These are phyloP conservation scores for Phyllosticta paracitricarpa DNA, from an alignment of 2,329 filamentous ascomycete species.

Conservation along the genomic window DNA sequence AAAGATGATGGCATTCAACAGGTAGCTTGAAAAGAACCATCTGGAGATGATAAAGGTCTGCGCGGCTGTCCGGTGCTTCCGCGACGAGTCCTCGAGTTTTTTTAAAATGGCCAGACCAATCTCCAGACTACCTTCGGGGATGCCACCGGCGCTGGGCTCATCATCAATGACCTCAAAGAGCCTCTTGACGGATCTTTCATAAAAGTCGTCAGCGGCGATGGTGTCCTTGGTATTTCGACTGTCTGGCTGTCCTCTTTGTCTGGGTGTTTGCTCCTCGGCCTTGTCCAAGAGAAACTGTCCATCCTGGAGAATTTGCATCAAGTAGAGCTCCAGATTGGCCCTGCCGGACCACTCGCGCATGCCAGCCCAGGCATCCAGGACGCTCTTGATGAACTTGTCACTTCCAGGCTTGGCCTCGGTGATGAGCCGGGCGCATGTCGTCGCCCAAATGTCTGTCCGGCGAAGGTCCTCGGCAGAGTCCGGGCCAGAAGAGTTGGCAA, in stretches of 20 bases:
- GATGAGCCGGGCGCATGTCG: constrained; percentile 73
- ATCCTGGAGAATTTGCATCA: constrained; percentile 89
- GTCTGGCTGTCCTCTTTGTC: constrained; percentile 56
- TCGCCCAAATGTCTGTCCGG: constrained; percentile 79
- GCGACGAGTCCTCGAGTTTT: constrained; percentile 58
- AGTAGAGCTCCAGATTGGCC: constrained; percentile 81
- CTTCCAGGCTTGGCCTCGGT: constrained; percentile 64
- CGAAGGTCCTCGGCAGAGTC: constrained; percentile 72
- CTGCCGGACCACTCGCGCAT: constrained; percentile 86
- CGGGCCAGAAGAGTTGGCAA: constrained; percentile 74
- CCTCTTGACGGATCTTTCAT: constrained; percentile 67
- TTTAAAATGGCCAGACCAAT: constrained; percentile 74
- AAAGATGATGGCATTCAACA: constrained; percentile 74
- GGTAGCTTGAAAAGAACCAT: constrained; percentile 85
- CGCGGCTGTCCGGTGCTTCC: constrained; percentile 58
- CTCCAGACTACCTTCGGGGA: constrained; percentile 75
- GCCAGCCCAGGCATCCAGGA: constrained; percentile 78
- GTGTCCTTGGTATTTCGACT: constrained; percentile 70
- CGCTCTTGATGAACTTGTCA: constrained; percentile 70
- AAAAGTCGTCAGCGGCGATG: constrained; percentile 78
- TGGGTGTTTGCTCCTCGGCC: constrained; percentile 62
- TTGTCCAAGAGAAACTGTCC: constrained; percentile 84
- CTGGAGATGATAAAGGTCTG: constrained; percentile 78
- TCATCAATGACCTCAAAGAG: constrained; percentile 83
- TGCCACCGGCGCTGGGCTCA: constrained; percentile 63